A percentile compares a stretch with the other conserved stretches of the same genome.
These are phyloP conservation scores for Peniophora sp. DNA, from an alignment of 1,284 basidiomycete genomes.

Conservation along the genomic window DNA sequence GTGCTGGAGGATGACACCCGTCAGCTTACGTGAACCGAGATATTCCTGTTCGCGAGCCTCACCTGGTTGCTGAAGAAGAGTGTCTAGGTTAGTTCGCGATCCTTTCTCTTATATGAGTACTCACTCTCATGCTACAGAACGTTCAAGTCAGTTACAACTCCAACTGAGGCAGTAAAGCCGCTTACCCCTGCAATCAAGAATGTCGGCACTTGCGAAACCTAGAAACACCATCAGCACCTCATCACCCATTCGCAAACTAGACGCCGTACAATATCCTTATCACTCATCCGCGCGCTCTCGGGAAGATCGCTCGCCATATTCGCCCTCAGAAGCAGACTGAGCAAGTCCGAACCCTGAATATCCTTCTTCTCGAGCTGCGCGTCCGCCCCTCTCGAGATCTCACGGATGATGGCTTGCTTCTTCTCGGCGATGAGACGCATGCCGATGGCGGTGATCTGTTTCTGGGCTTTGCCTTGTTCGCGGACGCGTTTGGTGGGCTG, in stretches of 20 bases:
- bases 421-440: slow-evolving; percentile 34
- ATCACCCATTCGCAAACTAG: too few species aligned
- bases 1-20: slow-evolving; percentile 31
- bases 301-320: slow-evolving; percentile 55
- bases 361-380: slow-evolving; percentile 18
- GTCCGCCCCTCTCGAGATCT: not conserved
- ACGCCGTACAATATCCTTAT: slow-evolving; percentile 64
- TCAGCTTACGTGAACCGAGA: too few species aligned
- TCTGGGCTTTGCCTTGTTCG: not conserved
- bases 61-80: too few species aligned
- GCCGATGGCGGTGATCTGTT: slow-evolving; percentile 22
- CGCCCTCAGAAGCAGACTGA: slow-evolving; percentile 49
- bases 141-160: not conserved
- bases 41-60: too few species aligned
- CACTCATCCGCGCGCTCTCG: slow-evolving; percentile 51
- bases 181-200: slow-evolving; percentile 24
- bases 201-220: slow-evolving; percentile 18
- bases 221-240: too few species aligned
- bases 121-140: not conserved
- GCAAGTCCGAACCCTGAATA: slow-evolving; percentile 32
- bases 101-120: too few species aligned
- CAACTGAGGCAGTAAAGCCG: slow-evolving; percentile 20
- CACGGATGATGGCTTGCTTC: slow-evolving; percentile 23
- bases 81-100: too few species aligned
- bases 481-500: not conserved